Percentiles rank a stretch among this genome's conserved stretches.
Conservation (phyloP, 1,284 basidiomycete species). For the Melampsora allii-populina region DNA sequence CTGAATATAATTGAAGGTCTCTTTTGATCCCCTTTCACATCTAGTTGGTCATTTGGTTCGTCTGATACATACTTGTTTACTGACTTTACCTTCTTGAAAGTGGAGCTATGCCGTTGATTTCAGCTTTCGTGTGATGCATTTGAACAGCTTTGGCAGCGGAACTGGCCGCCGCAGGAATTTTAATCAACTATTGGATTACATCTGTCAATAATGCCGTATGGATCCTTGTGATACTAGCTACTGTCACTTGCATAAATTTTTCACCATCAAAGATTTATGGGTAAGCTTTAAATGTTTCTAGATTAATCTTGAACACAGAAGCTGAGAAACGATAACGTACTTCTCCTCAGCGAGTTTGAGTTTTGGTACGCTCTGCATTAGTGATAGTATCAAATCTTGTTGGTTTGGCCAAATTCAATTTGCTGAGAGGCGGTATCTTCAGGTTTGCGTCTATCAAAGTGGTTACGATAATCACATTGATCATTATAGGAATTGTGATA, state of each 20-base stretch:
- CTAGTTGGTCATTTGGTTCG: slow-evolving; percentile 12
- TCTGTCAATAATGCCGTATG: slow-evolving; percentile 54
- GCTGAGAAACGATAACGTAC: neutral
- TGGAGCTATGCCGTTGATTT: too few relatives aligned
- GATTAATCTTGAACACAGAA: neutral
- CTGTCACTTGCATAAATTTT: slow-evolving; percentile 56
- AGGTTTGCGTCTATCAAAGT: slow-evolving; percentile 70
- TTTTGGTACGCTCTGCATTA: slow-evolving; percentile 15
- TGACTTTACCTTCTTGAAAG: neutral
- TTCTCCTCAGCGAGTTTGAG: slow-evolving; percentile 24
- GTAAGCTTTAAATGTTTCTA: too few relatives aligned
- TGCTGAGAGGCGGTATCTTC: neutral
- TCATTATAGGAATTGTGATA: slow-evolving; percentile 29
- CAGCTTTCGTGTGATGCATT: slow-evolving; percentile 46
- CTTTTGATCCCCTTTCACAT: too few relatives aligned
- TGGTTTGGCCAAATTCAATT: neutral
- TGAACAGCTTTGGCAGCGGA: slow-evolving; percentile 54
- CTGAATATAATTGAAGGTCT: too few relatives aligned
- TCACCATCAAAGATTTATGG: slow-evolving; percentile 44
- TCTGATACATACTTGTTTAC: neutral
- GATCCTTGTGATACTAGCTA: slow-evolving; percentile 54
- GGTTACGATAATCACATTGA: slow-evolving; percentile 60
- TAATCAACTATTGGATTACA: slow-evolving; percentile 55
- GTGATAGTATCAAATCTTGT: neutral
- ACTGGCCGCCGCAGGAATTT: slow-evolving; percentile 54